Conservation (phyloP, 83 land plant genomes). For the Isoetes engelmannii region DNA sequence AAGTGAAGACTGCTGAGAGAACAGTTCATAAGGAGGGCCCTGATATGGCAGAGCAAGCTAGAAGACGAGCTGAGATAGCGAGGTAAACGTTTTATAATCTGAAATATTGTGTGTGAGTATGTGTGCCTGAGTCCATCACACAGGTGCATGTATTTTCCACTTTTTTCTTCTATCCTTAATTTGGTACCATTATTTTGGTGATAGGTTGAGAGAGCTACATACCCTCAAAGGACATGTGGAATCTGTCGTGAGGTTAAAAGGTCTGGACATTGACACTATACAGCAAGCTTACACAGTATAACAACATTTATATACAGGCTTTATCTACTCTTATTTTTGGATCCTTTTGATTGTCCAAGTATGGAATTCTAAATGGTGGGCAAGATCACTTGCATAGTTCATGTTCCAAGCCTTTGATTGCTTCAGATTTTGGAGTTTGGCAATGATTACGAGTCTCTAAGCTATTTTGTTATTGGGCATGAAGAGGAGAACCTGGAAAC, state of each 20-base stretch:
- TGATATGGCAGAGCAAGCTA: constrained; percentile 79
- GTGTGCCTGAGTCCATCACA: no score
- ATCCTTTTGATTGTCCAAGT: no score
- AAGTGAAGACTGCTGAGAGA: constrained; percentile 46
- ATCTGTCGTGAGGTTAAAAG: constrained; percentile 12
- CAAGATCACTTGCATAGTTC: no score
- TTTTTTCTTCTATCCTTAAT: no score
- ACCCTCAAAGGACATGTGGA: constrained; percentile 26
- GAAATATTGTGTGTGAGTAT: neutral
- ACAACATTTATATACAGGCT: neutral
- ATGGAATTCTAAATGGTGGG: no score
- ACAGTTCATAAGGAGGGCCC: constrained; percentile 49
- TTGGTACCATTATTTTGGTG: neutral
- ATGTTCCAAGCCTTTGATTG: no score
- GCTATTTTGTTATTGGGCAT: no score
- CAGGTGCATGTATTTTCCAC: no score
- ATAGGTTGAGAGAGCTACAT: constrained; percentile 19
- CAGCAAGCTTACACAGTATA: constrained; percentile 46
- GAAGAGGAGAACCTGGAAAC: no score
- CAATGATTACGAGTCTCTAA: no score
- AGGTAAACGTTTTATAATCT: constrained; percentile 33
- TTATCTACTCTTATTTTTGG: no score
- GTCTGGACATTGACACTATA: constrained; percentile 32
- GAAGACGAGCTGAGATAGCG: constrained; percentile 72
- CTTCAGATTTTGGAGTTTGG: no score